Base-by-base conservation (phyloP, 2,329 filamentous ascomycete genomes). In the Aspergillus ibericus region DNA sequence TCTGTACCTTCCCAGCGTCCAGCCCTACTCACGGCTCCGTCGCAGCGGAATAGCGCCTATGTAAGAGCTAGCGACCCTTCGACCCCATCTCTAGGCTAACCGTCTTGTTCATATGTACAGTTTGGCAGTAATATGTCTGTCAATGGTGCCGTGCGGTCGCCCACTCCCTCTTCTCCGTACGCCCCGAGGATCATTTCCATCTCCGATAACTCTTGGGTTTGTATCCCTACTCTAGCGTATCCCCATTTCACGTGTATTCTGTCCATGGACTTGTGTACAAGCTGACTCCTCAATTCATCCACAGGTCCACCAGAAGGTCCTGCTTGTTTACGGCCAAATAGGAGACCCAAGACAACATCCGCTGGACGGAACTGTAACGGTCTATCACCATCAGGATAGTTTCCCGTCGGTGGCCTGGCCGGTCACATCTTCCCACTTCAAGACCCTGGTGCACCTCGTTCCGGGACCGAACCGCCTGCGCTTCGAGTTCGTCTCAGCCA, bases 241-340 rank as follows among this genome's bases (percentile, higher is more conserved):
- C 36, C 18, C 18, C 20, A 10, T 38, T 36, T 48, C 22, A 5
- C 2, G 34, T 20, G 25, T 16, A 10, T 15, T n/a, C 20, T 20
- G 25, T 22, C 35, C 3, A 22, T 18, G 34, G 36, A 29, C 15
- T 18, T 18, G 29, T 13, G 12, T 52, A 18, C 3, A 20, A 27
- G 18, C 36, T 42, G 20, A 38, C 46, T 34, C 9, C 18, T n/a
- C 18, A 27, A 15, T 8, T 40, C 29, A 15, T 4, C 6, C 8
- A 12, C 36, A 96, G 92, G 91, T 96, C 18, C 91, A 96, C 71
- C 92, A 97, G 80, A 97, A 96, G 73, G 85, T 96, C 8, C 81
- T 97, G 18, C 83, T 95, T 22, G 82, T 97, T 48, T 86, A 88
- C 68, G 93, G 93, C 52, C 87, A 90, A 50, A 88, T 96, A 65